Conservation (phyloP, 345 rosid species). For the Adansonia digitata region DNA sequence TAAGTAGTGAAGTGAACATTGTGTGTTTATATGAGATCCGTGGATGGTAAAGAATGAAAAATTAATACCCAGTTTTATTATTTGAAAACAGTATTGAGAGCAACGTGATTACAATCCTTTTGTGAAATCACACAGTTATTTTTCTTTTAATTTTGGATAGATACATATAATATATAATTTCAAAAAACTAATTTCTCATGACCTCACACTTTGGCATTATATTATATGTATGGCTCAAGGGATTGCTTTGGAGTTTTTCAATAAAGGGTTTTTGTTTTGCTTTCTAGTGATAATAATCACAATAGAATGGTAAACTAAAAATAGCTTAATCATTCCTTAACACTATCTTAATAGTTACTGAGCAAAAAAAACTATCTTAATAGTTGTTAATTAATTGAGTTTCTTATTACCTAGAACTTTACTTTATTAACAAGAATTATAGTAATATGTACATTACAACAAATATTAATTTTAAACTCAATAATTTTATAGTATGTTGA, state of each 20-base stretch:
- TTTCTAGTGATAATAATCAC: too few relatives aligned
- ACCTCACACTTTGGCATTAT: neutral
- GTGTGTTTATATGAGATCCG: neutral
- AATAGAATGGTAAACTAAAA: neutral
- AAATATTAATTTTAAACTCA: too few relatives aligned
- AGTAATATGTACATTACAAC: too few relatives aligned
- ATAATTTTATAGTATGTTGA: too few relatives aligned
- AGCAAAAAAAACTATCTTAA: too few relatives aligned
- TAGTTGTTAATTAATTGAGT: too few relatives aligned
- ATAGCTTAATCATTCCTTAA: neutral
- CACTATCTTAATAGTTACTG: neutral
- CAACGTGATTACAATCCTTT: constrained; percentile 4
- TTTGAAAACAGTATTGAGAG: constrained; percentile 12
- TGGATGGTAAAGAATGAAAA: constrained; percentile 12
- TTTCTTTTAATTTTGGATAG: neutral
- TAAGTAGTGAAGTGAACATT: constrained; percentile 5
- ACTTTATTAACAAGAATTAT: too few relatives aligned
- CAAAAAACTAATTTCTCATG: neutral
- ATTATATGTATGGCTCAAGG: neutral
- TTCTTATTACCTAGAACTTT: too few relatives aligned
- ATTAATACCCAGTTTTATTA: constrained; percentile 14
- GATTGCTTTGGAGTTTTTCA: neutral
- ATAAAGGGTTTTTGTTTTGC: neutral
- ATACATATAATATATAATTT: neutral
- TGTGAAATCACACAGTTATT: neutral